Evolutionary conservation across 768 basidiomycete genomes (phyloP).

Genomic region (Lepiota brunneoincarnata): DNA sequence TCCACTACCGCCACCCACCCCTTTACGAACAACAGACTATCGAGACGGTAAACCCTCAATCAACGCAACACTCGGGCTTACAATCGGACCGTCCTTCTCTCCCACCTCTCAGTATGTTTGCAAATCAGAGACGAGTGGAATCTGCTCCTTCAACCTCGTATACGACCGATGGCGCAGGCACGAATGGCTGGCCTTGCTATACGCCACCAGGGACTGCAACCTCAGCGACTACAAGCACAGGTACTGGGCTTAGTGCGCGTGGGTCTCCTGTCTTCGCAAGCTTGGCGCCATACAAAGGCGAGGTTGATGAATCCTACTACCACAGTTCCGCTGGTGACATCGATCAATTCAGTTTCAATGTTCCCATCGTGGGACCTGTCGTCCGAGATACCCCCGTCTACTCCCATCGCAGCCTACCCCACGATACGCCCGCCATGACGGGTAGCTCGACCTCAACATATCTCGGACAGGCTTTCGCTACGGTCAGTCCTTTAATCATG

Average conservation of each 20-base stretch:
- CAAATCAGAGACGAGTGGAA: conserved; percentile 38
- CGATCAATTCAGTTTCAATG: conserved; percentile 51
- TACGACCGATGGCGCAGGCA: conserved; percentile 44
- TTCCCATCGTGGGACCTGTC: conserved; percentile 28
- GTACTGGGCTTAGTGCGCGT: conserved; percentile 37
- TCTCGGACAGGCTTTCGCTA: conserved; percentile 18
- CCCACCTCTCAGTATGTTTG: conserved; percentile 40
- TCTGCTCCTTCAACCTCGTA: conserved; percentile 53
- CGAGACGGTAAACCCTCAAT: conserved; percentile 23
- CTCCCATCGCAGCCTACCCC: conserved; percentile 26
- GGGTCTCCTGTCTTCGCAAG: conserved; percentile 42
- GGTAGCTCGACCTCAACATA: conserved; percentile 11
- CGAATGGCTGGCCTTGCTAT: conserved; percentile 56
- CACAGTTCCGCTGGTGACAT: conserved; percentile 37
- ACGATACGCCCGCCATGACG: conserved; percentile 22
- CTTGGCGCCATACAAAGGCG: conserved; percentile 33
- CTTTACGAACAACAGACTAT: conserved; percentile 7
- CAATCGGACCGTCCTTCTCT: conserved; percentile 42
- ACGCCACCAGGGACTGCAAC: conserved; percentile 60
- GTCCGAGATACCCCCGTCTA: conserved; percentile 26
- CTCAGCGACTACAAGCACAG: conserved; percentile 45
- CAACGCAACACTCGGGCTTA: conserved; percentile 15
- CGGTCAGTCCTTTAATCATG: conserved; percentile 24
- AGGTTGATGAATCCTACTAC: conserved; percentile 39
- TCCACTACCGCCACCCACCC: conserved; percentile 11